Conservation (phyloP, 257 asterid genomes). For the Orobanche coerulescens region DNA sequence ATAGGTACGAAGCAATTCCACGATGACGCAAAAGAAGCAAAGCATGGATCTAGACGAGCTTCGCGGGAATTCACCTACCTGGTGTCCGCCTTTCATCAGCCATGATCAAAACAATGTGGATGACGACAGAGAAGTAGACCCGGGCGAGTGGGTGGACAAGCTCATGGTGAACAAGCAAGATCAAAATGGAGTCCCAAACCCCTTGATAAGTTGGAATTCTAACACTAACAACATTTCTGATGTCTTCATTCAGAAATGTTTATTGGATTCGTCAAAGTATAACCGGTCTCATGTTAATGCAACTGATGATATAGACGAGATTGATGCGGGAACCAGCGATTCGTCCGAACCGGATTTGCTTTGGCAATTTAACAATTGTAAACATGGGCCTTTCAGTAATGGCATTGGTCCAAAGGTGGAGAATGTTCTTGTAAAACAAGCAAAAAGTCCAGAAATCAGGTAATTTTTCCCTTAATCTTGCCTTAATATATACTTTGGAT, state of each 20-base stretch:
- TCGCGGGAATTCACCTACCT: conserved; percentile 62
- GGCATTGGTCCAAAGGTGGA: conserved; percentile 48
- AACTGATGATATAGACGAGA: conserved; percentile 64
- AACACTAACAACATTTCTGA: conserved; percentile 26
- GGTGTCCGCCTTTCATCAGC: conserved; percentile 75
- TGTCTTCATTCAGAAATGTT: conserved; percentile 40
- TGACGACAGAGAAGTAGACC: conserved; percentile 58
- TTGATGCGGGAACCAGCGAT: conserved; percentile 78
- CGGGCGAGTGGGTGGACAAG: conserved; percentile 96
- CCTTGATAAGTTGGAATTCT: conserved; percentile 12
- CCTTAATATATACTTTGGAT: no score
- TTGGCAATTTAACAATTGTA: conserved; percentile 73
- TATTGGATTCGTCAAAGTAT: conserved; percentile 42
- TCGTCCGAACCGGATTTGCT: conserved; percentile 86
- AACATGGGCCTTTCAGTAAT: conserved; percentile 37
- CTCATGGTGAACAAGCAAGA: conserved; percentile 91
- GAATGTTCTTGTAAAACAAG: conserved; percentile 37
- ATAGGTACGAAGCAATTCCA: conserved; percentile 47
- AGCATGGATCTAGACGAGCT: conserved; percentile 76
- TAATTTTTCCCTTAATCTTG: conserved; percentile 20
- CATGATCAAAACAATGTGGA: conserved; percentile 39
- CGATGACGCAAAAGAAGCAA: conserved; percentile 53
- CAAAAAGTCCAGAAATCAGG: conserved; percentile 66
- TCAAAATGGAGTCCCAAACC: conserved; percentile 29
- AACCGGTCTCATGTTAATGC: conserved; percentile 38